phyloP scores from a whole-genome alignment of 2,329 filamentous ascomycete genomes.

The Clathrospora elynae region DNA sequence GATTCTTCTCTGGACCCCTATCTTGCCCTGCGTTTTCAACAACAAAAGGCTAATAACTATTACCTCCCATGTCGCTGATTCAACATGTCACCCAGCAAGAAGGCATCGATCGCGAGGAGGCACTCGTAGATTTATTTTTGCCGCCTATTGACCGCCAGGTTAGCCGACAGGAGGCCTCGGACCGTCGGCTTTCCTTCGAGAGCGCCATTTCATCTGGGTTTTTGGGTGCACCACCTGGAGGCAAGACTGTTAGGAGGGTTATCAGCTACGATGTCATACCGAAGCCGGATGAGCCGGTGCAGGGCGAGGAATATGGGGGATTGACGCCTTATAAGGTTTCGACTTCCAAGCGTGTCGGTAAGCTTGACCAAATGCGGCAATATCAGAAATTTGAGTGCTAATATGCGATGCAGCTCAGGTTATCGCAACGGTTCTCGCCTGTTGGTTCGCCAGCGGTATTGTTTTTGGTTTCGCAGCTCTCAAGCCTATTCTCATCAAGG shows the following conservation, averaged over 20 bases:
- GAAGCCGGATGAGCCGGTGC: slow-evolving; percentile 40
- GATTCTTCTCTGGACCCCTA: slow-evolving; percentile 4
- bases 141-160: slow-evolving; percentile 41
- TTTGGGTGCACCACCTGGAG: slow-evolving; percentile 19
- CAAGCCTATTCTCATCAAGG: slow-evolving; percentile 48
- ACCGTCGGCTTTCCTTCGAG: slow-evolving; percentile 39
- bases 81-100: slow-evolving; percentile 59
- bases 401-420: slow-evolving; percentile 40
- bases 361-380: slow-evolving; percentile 20
- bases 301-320: slow-evolving; percentile 50
- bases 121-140: slow-evolving; percentile 44
- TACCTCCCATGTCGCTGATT: slow-evolving; percentile 55
- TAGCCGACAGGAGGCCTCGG: slow-evolving; percentile 36
- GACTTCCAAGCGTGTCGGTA: slow-evolving; percentile 41
- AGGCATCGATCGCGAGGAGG: slow-evolving; percentile 55
- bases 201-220: slow-evolving; percentile 35
- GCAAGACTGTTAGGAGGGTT: slow-evolving; percentile 47
- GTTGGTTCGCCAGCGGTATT: slow-evolving; percentile 50
- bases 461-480: slow-evolving; percentile 50
- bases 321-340: slow-evolving; percentile 58
- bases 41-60: slow-evolving; percentile 16
- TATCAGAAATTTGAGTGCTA: slow-evolving; percentile 12
- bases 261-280: slow-evolving; percentile 58
- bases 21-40: slow-evolving; percentile 15
- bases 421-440: slow-evolving; percentile 42